Evolutionary conservation across 2,329 filamentous ascomycete species (phyloP).

Genomic region (Penicillium vulpinum): DNA sequence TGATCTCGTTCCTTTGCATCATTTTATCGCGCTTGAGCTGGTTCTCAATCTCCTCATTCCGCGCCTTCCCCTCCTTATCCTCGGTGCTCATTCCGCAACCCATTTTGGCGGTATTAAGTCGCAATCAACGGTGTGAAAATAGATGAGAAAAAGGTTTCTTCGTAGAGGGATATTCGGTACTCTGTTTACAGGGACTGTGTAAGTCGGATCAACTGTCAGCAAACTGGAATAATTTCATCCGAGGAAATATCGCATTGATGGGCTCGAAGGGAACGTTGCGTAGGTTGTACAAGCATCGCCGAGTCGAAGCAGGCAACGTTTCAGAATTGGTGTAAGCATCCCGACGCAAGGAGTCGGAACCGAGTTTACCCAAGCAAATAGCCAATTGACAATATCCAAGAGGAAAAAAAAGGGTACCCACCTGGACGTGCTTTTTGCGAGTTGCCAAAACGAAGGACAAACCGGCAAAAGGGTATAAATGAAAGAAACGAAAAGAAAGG

Average conservation of each 20-base stretch:
- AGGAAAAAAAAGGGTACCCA: conserved; percentile 5
- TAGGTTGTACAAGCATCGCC: conserved; percentile 22
- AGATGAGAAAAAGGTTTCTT: background rate
- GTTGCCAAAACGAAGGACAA: conserved; percentile 7
- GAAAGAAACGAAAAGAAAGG: conserved; percentile 15
- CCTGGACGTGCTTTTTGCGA: conserved; percentile 9
- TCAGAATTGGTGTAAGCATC: conserved; percentile 23
- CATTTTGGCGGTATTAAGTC: conserved; percentile 66
- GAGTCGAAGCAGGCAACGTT: conserved; percentile 18
- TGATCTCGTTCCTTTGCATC: conserved; percentile 99
- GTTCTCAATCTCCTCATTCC: conserved; percentile 99
- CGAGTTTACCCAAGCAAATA: background rate
- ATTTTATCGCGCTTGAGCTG: conserved; percentile 98
- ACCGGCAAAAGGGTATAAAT: conserved; percentile 4
- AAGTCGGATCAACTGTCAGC: conserved; percentile 3
- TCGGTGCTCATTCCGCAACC: conserved; percentile 99
- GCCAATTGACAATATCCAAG: conserved; percentile 7
- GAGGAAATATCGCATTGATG: conserved; percentile 9
- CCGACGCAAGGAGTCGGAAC: conserved; percentile 20
- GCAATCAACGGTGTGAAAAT: conserved; percentile 11
- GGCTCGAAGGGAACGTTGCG: conserved; percentile 14
- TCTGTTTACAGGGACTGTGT: conserved; percentile 2
- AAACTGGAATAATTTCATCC: conserved; percentile 7
- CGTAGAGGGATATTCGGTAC: background rate
- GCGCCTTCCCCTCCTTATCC: conserved; percentile 99